Percentiles rank a stretch among this genome's conserved stretches.
Evolutionary conservation across 2,329 filamentous ascomycete genomes (phyloP).

Genomic region (Aspergillus unguis): DNA sequence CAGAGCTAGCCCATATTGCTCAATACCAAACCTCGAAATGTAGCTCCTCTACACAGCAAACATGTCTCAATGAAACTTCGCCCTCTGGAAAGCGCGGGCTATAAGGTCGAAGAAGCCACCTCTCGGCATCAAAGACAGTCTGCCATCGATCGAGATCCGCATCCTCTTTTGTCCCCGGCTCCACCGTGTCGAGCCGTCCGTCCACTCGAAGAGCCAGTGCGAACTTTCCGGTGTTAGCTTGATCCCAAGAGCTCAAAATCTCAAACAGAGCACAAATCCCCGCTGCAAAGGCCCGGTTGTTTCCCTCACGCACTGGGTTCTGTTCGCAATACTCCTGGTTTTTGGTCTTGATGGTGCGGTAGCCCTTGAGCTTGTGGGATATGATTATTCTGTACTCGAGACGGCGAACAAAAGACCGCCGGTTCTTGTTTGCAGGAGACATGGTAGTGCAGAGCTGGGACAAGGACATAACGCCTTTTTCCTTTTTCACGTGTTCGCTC

Average conservation of each 20-base stretch:
- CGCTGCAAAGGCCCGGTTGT: no score
- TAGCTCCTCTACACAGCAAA: conserved; percentile 2
- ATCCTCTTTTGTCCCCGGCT: no score
- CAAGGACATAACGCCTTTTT: conserved; percentile 7
- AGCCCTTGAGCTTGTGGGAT: conserved; percentile 12
- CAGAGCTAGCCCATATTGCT: neutral
- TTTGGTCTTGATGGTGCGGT: conserved; percentile 4
- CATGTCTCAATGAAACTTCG: neutral
- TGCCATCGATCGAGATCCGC: no score
- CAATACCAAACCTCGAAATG: neutral
- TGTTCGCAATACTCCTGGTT: no score
- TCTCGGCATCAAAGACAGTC: no score
- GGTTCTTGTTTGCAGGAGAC: conserved; percentile 2
- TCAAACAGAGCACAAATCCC: no score
- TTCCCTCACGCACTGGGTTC: no score
- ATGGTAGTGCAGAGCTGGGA: conserved; percentile 9
- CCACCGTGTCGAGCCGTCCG: no score
- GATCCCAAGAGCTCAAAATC: no score
- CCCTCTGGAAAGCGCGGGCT: conserved; percentile 11
- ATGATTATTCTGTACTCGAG: conserved; percentile 12
- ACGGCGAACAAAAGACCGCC: conserved; percentile 6
- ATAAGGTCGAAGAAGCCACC: conserved; percentile 15
- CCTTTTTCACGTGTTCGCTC: conserved; percentile 8
- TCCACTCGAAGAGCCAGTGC: no score
- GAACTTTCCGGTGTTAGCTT: no score